phyloP scores from a whole-genome alignment of 768 basidiomycete genomes.

The Rhodotorula babjevae region DNA sequence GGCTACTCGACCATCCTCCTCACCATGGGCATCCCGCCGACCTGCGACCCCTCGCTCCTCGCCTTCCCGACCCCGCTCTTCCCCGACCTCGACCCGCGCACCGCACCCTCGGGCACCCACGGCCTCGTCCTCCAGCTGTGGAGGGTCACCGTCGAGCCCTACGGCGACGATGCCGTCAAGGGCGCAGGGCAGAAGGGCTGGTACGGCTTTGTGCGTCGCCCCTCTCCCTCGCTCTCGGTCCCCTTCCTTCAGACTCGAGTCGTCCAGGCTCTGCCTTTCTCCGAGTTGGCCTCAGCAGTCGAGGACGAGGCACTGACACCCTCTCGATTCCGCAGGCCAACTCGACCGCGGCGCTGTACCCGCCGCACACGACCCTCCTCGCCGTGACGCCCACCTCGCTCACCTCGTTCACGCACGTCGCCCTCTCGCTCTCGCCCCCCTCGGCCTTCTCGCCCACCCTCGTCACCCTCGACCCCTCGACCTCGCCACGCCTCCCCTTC shows the following conservation, averaged over 20 bases:
- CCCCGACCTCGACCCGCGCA: conserved; percentile 55
- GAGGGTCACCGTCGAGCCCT: conserved; percentile 68
- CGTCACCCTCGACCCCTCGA: conserved; percentile 69
- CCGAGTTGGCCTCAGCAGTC: too few species aligned
- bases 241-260: not conserved
- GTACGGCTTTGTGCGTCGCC: conserved; percentile 70
- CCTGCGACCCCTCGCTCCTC: conserved; percentile 65
- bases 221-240: not conserved
- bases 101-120: conserved; percentile 50
- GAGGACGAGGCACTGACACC: not conserved
- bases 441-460: conserved; percentile 73
- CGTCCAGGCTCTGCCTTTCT: not conserved
- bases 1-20: conserved; percentile 79
- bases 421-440: conserved; percentile 71
- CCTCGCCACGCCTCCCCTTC: conserved; percentile 67
- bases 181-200: conserved; percentile 45
- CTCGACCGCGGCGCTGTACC: conserved; percentile 31
- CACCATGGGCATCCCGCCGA: conserved; percentile 58
- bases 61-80: conserved; percentile 58
- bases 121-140: conserved; percentile 64
- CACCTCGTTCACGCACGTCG: conserved; percentile 68
- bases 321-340: conserved; percentile 8
- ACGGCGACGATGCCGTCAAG: conserved; percentile 58
- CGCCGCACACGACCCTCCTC: conserved; percentile 51
- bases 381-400: conserved; percentile 69